phyloP scores from a whole-genome alignment of 805 yeast genomes.

The Pichia heedii region DNA sequence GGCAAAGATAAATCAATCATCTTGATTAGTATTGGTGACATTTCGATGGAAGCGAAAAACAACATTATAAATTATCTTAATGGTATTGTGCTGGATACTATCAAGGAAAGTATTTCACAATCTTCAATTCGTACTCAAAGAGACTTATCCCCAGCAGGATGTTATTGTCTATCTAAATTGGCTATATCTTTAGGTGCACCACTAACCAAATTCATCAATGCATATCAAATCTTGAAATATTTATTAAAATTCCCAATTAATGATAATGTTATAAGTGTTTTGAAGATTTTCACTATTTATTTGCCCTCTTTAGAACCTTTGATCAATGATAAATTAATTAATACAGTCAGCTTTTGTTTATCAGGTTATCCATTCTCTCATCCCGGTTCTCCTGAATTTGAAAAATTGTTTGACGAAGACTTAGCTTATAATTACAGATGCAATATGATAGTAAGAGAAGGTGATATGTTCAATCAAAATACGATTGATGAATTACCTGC shows the following conservation, averaged over 20 bases:
- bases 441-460: slow-evolving; percentile 61
- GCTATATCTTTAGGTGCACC: slow-evolving; percentile 92
- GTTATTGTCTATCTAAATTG: slow-evolving; percentile 79
- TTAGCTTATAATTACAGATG: slow-evolving; percentile 74
- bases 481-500: slow-evolving; percentile 14
- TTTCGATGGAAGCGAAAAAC: slow-evolving; percentile 70
- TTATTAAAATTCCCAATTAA: slow-evolving; percentile 77
- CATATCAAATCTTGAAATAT: slow-evolving; percentile 63
- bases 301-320: slow-evolving; percentile 74
- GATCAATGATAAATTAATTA: slow-evolving; percentile 63
- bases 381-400: slow-evolving; percentile 77
- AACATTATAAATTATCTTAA: slow-evolving; percentile 83
- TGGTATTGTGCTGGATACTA: slow-evolving; percentile 76
- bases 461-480: slow-evolving; percentile 28
- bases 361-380: slow-evolving; percentile 75
- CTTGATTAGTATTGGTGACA: slow-evolving; percentile 73
- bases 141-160: slow-evolving; percentile 76
- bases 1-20: slow-evolving; percentile 66
- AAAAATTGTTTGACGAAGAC: slow-evolving; percentile 48
- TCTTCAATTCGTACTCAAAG: slow-evolving; percentile 53
- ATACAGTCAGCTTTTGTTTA: slow-evolving; percentile 61
- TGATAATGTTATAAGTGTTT: slow-evolving; percentile 70
- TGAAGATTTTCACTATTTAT: slow-evolving; percentile 55
- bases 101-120: slow-evolving; percentile 67
- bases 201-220: slow-evolving; percentile 76